Evolutionary conservation across 371 early-diverging fungal species (phyloP).

Genomic region (Apophysomyces variabilis): DNA sequence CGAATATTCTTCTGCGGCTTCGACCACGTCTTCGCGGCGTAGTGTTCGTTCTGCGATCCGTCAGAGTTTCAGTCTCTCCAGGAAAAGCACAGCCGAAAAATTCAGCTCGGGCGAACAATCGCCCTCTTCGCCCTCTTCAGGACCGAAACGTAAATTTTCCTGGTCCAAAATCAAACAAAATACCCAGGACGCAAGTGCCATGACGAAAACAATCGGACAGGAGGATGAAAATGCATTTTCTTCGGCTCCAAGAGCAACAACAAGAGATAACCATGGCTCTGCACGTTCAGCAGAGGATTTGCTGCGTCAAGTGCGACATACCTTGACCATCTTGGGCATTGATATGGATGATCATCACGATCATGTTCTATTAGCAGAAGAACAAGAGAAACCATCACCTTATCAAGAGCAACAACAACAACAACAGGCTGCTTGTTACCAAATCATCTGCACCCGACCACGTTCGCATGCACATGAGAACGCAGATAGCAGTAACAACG

Average conservation of each 20-base stretch:
- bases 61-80: constrained; percentile 2
- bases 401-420: no score
- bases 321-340: neutral
- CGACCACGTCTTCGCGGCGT: neutral
- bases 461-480: neutral
- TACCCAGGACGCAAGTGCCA: no score
- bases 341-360: neutral
- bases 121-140: neutral
- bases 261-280: neutral
- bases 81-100: neutral
- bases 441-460: constrained; percentile 4
- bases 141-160: no score
- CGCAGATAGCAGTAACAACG: neutral
- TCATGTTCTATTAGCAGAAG: neutral
- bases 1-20: neutral
- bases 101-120: neutral
- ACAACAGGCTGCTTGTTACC: neutral
- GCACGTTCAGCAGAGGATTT: neutral
- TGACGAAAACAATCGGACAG: no score
- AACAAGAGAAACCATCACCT: no score
- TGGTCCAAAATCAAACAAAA: no score
- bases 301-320: neutral
- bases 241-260: neutral
- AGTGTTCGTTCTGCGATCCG: neutral
- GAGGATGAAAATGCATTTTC: neutral